Evolutionary conservation across 371 early-diverging fungal genomes (phyloP), one percentile per base, ranked within the genome.

Genomic region (Lichtheimia hyalospora): DNA sequence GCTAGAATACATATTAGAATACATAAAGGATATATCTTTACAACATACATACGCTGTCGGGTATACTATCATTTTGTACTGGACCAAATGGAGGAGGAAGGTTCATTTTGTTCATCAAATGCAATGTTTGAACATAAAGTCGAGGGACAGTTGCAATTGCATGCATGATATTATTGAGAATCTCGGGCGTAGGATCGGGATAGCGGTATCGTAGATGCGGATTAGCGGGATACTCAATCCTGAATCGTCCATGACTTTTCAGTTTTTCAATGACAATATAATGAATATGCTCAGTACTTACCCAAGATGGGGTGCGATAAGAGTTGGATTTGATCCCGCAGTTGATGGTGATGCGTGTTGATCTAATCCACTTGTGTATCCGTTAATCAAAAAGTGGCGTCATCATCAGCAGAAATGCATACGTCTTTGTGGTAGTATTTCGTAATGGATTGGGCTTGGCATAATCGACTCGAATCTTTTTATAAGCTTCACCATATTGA

Each of bases 31-130:
- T 3, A 14, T 44, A 27, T 44, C 13, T 5, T 14, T 10, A 28
- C 15, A 18, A 27, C 6, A 16, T n/a, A 15, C 20, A 8, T 51
- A 25, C 49, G 25, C 46, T 43, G 5, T 42, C 51, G 5, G 84
- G 78, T 43, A 61, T 61, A 13, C 74, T 56, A 24, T 66, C 73
- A 23, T 58, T 61, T 6, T 64, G 60, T 10, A 67, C 49, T 3
- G 77, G 70, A 0, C 68, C 75, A 65, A 88, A 89, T 6, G 89
- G 89, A 14, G 88, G 88, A 3, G 89, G 81, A 27, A 88, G 63
- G 52, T 86, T 85, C 81, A 87, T 81, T 49, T 88, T 88, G 63
- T 89, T 89, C 89, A 89, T 89, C 49, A 89, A 60, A 63, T 89
- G 88, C 23, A 89, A 68, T 1, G 87, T 87, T 62, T 88, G 87